Base-by-base conservation (phyloP, 208 protist species). In the Leishmania arabica region DNA sequence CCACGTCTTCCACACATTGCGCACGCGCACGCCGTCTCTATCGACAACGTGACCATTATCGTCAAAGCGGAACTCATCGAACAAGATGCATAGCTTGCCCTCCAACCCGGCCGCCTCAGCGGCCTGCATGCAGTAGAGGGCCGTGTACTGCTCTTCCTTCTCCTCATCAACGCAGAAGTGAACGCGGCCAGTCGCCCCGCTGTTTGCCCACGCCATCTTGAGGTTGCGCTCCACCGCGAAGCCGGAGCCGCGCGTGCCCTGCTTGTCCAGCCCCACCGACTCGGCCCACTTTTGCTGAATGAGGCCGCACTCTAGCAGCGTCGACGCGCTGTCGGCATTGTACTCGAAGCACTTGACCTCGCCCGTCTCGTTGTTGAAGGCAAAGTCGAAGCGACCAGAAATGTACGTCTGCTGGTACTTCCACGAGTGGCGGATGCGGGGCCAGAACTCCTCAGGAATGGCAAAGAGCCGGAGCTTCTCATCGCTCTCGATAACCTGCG, bases 281-380 rank as follows among this genome's bases (percentile, higher is more conserved):
- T 92, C 73, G 15, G 91, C 93, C 94, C 95, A 98, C 86, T 98
- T 97, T 71, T 92, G 78, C 84, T 98, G 95, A 81, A 98, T 95
- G 71, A 87, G 88, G 56, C 87, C 95, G 80, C 93, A 96, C 83
- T 98, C 95, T 66, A 98, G 83, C 72, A 98, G 84, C 72, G 92
- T 95, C 8, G 92, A 94, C 34, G 95, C 93, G 85, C 95, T 98
- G 78, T 98, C 95, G 9, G 95, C 95, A 86, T 98, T 98, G 90
- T 98, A 98, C 87, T 98, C 95, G 80, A 97, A 97, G 78, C 92
- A 95, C 86, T 98, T 98, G 82, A 98, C 88, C 45, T 80, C 37
- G 37, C 92, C 79, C 24, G 86, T 94, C 42, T 89, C 79, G 79
- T 92, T 91, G 87, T 97, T 90, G 84, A 90, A 96, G 56, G 89